These are phyloP conservation scores for Aaosphaeria arxii DNA, from an alignment of 2,329 filamentous ascomycete species.

Conservation along the genomic window DNA sequence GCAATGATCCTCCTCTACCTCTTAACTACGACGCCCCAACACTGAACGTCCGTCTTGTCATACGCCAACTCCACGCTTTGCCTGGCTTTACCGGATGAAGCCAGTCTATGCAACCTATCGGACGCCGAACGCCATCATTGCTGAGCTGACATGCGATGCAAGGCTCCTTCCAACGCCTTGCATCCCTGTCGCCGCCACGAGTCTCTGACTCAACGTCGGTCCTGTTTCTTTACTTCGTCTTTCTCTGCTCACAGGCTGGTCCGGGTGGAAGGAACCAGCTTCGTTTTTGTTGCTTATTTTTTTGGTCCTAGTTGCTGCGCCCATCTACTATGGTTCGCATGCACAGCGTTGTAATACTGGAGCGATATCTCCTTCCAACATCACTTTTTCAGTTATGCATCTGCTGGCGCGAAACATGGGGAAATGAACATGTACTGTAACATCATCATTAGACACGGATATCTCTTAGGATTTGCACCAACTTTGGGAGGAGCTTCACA, in stretches of 20 bases:
- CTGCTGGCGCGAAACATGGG: slow-evolving; percentile 25
- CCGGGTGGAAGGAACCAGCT: slow-evolving; percentile 31
- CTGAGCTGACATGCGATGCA: slow-evolving; percentile 9
- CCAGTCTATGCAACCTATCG: slow-evolving; percentile 14
- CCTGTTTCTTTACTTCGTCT: slow-evolving; percentile 17
- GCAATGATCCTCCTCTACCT: too few species aligned
- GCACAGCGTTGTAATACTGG: slow-evolving; percentile 30
- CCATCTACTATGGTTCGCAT: slow-evolving; percentile 12
- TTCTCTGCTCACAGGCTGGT: slow-evolving; percentile 32
- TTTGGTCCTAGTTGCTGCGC: slow-evolving; percentile 19
- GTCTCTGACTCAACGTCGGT: slow-evolving; percentile 23
- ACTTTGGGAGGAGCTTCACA: background rate
- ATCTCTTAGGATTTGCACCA: slow-evolving; percentile 9
- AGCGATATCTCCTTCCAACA: slow-evolving; percentile 26
- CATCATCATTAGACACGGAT: slow-evolving; percentile 7
- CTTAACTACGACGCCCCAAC: background rate
- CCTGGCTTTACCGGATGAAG: slow-evolving; percentile 16
- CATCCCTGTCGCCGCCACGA: slow-evolving; percentile 13
- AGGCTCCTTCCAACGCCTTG: slow-evolving; percentile 10
- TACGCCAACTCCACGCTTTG: slow-evolving; percentile 15
- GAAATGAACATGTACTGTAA: slow-evolving; percentile 8
- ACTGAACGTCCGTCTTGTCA: slow-evolving; percentile 20
- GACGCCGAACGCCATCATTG: slow-evolving; percentile 7
- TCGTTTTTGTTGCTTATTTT: slow-evolving; percentile 6
- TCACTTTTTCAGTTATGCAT: slow-evolving; percentile 24